These are phyloP conservation scores for Aspergillus spinulosporus DNA, from an alignment of 2,329 filamentous ascomycete species.

Conservation along the genomic window DNA sequence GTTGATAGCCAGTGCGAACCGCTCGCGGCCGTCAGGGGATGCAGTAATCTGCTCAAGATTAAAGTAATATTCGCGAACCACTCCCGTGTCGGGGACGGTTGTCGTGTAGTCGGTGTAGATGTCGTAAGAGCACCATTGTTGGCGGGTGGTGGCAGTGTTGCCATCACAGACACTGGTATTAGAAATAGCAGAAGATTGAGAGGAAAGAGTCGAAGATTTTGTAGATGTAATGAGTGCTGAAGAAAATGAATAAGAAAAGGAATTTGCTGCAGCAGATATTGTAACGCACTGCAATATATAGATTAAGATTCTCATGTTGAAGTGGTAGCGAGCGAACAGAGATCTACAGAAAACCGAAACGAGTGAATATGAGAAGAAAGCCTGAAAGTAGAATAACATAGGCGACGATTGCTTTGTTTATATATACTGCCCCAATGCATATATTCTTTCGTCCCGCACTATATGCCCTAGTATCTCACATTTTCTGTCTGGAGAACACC, in stretches of 20 bases:
- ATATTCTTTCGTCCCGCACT: too few relatives aligned
- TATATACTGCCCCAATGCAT: too few relatives aligned
- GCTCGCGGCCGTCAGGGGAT: constrained; percentile 31
- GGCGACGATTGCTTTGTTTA: too few relatives aligned
- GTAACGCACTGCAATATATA: too few relatives aligned
- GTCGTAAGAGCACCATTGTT: constrained; percentile 32
- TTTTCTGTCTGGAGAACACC: too few relatives aligned
- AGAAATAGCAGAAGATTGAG: background rate
- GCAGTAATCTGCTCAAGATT: constrained; percentile 18
- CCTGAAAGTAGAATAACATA: too few relatives aligned
- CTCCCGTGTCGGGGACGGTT: constrained; percentile 18
- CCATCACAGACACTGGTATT: background rate
- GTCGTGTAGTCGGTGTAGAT: constrained; percentile 39
- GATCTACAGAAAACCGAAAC: too few relatives aligned
- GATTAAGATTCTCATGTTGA: too few relatives aligned
- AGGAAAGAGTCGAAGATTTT: background rate
- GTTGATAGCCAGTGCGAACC: constrained; percentile 58
- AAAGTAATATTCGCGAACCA: constrained; percentile 22
- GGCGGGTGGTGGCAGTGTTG: constrained; percentile 20
- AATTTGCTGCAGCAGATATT: background rate
- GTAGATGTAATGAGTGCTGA: background rate
- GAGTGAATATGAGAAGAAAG: too few relatives aligned
- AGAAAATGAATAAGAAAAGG: background rate
- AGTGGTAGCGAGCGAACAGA: too few relatives aligned
- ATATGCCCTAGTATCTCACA: too few relatives aligned